phyloP scores from a whole-genome alignment of 2,329 filamentous ascomycete genomes.

The Nectriaceae sp. region DNA sequence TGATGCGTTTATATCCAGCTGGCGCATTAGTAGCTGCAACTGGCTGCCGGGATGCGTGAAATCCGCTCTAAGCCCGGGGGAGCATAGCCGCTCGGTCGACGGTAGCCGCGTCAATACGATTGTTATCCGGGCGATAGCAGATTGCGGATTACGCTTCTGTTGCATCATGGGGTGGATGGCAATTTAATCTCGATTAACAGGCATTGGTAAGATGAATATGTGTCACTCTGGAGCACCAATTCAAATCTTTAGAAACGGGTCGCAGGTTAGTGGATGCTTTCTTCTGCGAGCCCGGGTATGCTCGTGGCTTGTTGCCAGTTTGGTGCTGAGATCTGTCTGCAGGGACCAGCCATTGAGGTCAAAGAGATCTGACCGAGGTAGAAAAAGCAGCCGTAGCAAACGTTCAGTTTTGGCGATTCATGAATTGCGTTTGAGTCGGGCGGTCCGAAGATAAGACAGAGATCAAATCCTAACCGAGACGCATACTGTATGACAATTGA shows the following conservation, averaged over 20 bases:
- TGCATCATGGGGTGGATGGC: slow-evolving; percentile 5
- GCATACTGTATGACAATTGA: slow-evolving; percentile 17
- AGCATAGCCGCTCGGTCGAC: slow-evolving; percentile 21
- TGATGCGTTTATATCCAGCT: slow-evolving; percentile 10
- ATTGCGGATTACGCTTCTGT: not conserved
- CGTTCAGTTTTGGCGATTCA: not conserved
- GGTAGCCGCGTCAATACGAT: slow-evolving; percentile 15
- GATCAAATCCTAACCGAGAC: slow-evolving; percentile 9
- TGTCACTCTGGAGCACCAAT: slow-evolving; percentile 14
- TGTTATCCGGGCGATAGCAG: slow-evolving; percentile 18
- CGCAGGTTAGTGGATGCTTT: slow-evolving; percentile 16
- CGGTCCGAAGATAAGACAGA: slow-evolving; percentile 22
- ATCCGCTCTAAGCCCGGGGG: slow-evolving; percentile 15
- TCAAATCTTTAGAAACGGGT: slow-evolving; percentile 17
- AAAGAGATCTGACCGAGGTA: slow-evolving; percentile 1
- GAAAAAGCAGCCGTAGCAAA: slow-evolving; percentile 2
- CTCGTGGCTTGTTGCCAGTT: not conserved
- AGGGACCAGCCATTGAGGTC: not conserved
- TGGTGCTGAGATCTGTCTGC: not conserved
- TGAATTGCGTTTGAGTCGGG: slow-evolving; percentile 12
- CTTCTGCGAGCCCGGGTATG: not conserved
- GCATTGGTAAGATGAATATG: slow-evolving; percentile 12
- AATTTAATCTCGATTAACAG: slow-evolving; percentile 3
- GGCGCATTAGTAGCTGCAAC: slow-evolving; percentile 3
- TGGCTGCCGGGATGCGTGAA: slow-evolving; percentile 15